phyloP scores from a whole-genome alignment of 495 filamentous ascomycete species.

The Lepidopterella palustris region DNA sequence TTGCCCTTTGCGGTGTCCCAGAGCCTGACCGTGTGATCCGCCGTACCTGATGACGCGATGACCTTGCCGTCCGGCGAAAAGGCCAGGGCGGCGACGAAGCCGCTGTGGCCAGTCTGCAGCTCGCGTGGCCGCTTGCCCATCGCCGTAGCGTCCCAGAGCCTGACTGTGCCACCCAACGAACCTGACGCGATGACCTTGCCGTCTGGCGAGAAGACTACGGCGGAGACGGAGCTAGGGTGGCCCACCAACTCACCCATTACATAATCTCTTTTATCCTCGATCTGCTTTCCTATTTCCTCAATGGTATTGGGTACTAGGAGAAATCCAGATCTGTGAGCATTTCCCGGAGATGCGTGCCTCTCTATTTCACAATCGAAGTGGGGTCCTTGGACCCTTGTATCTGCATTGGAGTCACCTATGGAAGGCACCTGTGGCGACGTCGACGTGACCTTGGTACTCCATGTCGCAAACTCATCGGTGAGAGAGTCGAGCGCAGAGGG shows the following conservation, averaged over 20 bases:
- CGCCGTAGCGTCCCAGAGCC: too few species aligned
- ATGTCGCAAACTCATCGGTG: too few species aligned
- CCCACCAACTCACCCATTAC: not conserved
- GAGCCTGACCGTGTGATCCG: too few species aligned
- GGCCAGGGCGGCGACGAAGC: not conserved
- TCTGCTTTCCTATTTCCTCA: not conserved
- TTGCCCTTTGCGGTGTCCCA: too few species aligned
- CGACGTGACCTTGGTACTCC: too few species aligned
- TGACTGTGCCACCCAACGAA: not conserved
- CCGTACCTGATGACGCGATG: not conserved
- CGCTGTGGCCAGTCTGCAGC: not conserved
- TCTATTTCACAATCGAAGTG: too few species aligned
- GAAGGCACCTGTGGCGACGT: too few species aligned
- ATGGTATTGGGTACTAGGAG: not conserved
- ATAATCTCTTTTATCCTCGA: not conserved
- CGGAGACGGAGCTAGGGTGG: not conserved
- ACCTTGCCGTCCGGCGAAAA: not conserved
- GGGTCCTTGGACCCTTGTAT: too few species aligned
- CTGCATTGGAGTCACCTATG: too few species aligned
- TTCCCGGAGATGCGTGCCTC: too few species aligned
- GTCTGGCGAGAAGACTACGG: not conserved
- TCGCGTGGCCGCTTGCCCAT: not conserved
- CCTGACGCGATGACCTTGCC: not conserved
- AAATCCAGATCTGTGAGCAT: too few species aligned
- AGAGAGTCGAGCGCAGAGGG: too few species aligned